Evolutionary conservation across 495 filamentous ascomycete genomes (phyloP), one percentile per base, ranked within the genome.

Genomic region (Aspergillus ellipticus): DNA sequence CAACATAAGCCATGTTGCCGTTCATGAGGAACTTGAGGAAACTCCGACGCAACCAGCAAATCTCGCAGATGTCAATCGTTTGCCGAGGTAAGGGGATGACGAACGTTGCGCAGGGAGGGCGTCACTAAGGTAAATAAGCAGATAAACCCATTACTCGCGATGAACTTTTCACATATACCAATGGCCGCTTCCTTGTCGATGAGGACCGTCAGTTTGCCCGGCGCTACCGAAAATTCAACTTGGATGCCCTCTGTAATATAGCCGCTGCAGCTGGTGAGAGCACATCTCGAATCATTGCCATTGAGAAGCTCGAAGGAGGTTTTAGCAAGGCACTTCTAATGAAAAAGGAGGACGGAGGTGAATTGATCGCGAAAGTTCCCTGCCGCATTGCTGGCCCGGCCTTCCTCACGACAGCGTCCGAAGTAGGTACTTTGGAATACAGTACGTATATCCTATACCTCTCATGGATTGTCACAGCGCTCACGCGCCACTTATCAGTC

Each of bases 301-400:
- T 76, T 39, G 64, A 73, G 17, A 73, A 73, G 46, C 56, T 74
- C 45, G 71, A 76, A 61, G 68, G 71, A 17, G 69, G 68, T 7
- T 76, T 74, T 51, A 72, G 67, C 58, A 74, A 74, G 55, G 73
- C 66, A 51, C 56, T 76, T 26, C 43, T 71, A 17, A 66, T 73
- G 56, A 66, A 22, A 52, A 74, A 59, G 43, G 63, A 58, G 46
- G 59, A 71, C 56, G 66, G 70, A 56, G 53, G 28, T 5, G 68
- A 74, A 58, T 35, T 72, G 1, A 63, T 76, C 53, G 73, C 64
- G 0, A 74, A 76, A 57, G 61, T 74, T 59, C 70, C 67, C 4
- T 70, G 55, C 46, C 60, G 52, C n/a, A 71, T 66, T 61, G 60
- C 72, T 55, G 68, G 71, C 7, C 66, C 65, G 41, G 42, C 67